phyloP scores from a whole-genome alignment of 495 filamentous ascomycete genomes.

The Podospora comata region DNA sequence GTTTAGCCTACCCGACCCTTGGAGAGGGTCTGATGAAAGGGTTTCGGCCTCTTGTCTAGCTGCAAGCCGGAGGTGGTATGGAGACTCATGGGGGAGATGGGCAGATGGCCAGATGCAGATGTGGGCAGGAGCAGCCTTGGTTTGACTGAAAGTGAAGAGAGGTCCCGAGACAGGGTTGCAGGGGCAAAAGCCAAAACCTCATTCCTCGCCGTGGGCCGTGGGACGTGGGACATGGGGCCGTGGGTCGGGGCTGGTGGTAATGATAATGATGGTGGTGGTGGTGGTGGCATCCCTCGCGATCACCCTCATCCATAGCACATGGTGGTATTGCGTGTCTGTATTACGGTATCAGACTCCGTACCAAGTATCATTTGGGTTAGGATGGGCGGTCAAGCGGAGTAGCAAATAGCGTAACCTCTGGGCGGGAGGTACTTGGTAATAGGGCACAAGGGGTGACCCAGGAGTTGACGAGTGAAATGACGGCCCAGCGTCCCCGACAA shows the following conservation, averaged over 20 bases:
- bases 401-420: slow-evolving; percentile 12
- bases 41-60: slow-evolving; percentile 31
- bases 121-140: slow-evolving; percentile 15
- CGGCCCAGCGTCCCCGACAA: neutral
- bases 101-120: slow-evolving; percentile 8
- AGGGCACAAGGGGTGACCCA: neutral
- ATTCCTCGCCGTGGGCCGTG: slow-evolving; percentile 21
- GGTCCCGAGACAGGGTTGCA: slow-evolving; percentile 22
- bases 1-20: slow-evolving; percentile 32
- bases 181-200: slow-evolving; percentile 25
- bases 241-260: slow-evolving; percentile 15
- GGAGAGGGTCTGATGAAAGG: slow-evolving; percentile 30
- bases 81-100: neutral
- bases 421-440: neutral
- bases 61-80: slow-evolving; percentile 31
- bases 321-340: neutral
- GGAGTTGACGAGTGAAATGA: neutral
- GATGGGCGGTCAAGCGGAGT: slow-evolving; percentile 37
- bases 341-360: neutral
- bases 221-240: slow-evolving; percentile 14
- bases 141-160: slow-evolving; percentile 11
- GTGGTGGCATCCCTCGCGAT: neutral
- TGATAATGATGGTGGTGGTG: neutral
- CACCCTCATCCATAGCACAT: too few relatives aligned
- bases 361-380: slow-evolving; percentile 1